A percentile compares a stretch with the other conserved stretches of the same genome.
Conservation (phyloP, 257 asterid genomes). For the Hygrophila difformis region DNA sequence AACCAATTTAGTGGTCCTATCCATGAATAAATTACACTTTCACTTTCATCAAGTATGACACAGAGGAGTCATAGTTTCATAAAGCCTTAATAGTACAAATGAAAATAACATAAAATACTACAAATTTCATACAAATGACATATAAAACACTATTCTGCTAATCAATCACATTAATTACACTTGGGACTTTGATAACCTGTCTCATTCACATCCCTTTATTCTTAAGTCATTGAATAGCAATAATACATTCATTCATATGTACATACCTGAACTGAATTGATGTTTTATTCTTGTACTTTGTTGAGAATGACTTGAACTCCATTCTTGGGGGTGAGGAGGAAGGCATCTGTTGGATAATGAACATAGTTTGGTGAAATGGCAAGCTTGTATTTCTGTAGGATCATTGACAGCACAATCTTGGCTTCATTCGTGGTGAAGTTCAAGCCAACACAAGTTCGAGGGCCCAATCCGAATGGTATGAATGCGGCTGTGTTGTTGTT, state of each 20-base stretch:
- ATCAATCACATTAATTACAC: too few species aligned
- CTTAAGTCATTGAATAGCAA: too few species aligned
- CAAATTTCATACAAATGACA: too few species aligned
- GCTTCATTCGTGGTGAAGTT: slow-evolving; percentile 51
- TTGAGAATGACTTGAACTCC: slow-evolving; percentile 43
- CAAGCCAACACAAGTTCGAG: slow-evolving; percentile 52
- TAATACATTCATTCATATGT: too few species aligned
- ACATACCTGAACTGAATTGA: too few species aligned
- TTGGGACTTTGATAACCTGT: too few species aligned
- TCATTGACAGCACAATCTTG: slow-evolving; percentile 45
- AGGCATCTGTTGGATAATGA: slow-evolving; percentile 37
- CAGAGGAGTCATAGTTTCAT: too few species aligned
- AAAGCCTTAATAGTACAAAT: too few species aligned
- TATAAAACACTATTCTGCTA: too few species aligned
- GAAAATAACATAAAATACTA: too few species aligned
- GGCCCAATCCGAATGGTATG: slow-evolving; percentile 51
- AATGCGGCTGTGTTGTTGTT: slow-evolving; percentile 40
- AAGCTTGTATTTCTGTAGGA: slow-evolving; percentile 39
- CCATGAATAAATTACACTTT: not conserved
- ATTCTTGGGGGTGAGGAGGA: slow-evolving; percentile 39
- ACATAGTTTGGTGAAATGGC: slow-evolving; percentile 35
- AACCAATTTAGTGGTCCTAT: slow-evolving; percentile 10
- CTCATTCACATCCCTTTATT: too few species aligned
- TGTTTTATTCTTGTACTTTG: slow-evolving; percentile 14
- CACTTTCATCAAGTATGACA: too few species aligned